Evolutionary conservation across 179 eudicot genomes (phyloP), one percentile per base, ranked within the genome.

Genomic region (Beta corolliflora): DNA sequence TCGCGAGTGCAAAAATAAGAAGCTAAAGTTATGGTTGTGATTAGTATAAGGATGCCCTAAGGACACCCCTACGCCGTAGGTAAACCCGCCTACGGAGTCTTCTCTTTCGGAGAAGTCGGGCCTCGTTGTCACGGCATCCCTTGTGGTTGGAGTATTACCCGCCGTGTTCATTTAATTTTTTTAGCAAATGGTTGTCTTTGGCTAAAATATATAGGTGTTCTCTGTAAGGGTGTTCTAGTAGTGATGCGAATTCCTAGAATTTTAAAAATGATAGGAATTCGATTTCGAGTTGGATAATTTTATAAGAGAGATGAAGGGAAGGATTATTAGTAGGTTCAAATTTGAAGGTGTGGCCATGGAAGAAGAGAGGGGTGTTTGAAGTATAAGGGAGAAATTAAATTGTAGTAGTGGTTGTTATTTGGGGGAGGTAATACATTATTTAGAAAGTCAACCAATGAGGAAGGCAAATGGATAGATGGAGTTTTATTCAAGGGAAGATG

Each of bases 21-120:
- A n/a, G 93, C 88, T 0, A 94, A 77, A 36, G 96, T 92, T 31
- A 94, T 94, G 45, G 97, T 93, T 41, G 94, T 88, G 82, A 94
- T 93, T 67, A 94, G 88, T 63, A 94, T 82, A 36, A 93, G 90
- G 19, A 94, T 85, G 7, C n/a, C 98, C 98, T 48, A 92, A 83
- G 3, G 98, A 93, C 8, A 94, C 83, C 0, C 94, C 97, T 70
- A 94, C 86, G 44, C 96, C 97, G 73, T 93, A 94, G 9, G 91
- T 89, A 72, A 93, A 92, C 5, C 93, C 92, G 56, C 94, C 90
- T 15, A 86, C 79, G 81, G 86, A 56, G 8, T n/a, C 60, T 6
- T 80, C 55, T 45, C 85, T 72, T 36, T 87, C 90, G 1, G 88
- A 73, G 58, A 89, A 79, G 36, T 90, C 71, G 7, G 52, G 2